Evolutionary conservation across 257 asterid species (phyloP).

Genomic region (Solanum paucissectum): DNA sequence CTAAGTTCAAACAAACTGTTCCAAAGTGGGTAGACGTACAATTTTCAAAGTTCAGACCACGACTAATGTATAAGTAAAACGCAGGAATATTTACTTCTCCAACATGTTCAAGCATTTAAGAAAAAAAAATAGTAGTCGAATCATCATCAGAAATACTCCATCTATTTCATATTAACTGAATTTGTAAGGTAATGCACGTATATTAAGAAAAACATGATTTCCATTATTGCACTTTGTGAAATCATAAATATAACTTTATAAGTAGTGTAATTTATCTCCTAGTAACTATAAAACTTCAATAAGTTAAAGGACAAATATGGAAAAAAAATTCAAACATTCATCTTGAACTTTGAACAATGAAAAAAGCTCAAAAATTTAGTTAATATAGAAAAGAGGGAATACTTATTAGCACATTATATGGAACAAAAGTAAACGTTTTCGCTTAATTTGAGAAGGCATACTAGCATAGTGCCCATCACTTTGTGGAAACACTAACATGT

Average conservation of each 20-base stretch:
- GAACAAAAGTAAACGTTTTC: neutral
- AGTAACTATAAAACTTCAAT: too few relatives aligned
- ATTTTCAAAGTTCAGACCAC: neutral
- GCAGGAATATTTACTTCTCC: neutral
- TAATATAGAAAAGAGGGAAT: too few relatives aligned
- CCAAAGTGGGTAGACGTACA: neutral
- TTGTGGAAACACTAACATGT: neutral
- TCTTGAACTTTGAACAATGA: too few relatives aligned
- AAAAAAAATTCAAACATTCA: too few relatives aligned
- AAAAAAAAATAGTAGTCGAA: neutral
- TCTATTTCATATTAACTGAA: too few relatives aligned
- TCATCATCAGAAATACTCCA: neutral
- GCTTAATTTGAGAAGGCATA: neutral
- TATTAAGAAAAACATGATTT: too few relatives aligned
- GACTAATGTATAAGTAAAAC: neutral
- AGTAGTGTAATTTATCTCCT: too few relatives aligned
- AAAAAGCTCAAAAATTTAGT: too few relatives aligned
- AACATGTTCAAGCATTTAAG: neutral
- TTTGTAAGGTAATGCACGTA: too few relatives aligned
- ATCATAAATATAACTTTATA: too few relatives aligned
- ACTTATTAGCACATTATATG: neutral
- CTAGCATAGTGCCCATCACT: neutral
- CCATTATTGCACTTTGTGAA: too few relatives aligned
- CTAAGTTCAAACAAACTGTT: neutral
- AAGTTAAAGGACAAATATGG: too few relatives aligned